Evolutionary conservation across 352 stramenopile genomes (phyloP).

Genomic region (Phytophthora uliginosa): DNA sequence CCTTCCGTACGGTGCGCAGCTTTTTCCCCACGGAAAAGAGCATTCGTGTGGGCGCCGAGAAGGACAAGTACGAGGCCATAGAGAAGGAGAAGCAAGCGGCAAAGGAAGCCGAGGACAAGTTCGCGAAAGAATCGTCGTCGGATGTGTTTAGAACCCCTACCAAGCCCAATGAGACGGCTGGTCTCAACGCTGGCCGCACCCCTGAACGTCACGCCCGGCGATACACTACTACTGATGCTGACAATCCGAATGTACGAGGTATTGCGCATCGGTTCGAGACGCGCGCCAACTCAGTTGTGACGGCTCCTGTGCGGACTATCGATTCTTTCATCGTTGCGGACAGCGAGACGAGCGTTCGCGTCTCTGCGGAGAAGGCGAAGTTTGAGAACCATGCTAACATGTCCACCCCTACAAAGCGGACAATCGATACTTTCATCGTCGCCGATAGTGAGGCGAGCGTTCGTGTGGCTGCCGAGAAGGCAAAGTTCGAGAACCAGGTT

Average conservation of each 20-base stretch:
- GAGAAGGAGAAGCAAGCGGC: constrained; percentile 52
- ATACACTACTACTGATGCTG: constrained; percentile 18
- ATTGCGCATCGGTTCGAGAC: constrained; percentile 80
- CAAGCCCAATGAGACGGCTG: constrained; percentile 11
- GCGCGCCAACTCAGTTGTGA: constrained; percentile 60
- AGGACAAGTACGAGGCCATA: constrained; percentile 63
- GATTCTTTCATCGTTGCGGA: constrained; percentile 44
- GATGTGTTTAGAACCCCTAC: constrained; percentile 20
- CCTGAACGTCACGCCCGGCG: constrained; percentile 22
- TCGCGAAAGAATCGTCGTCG: neutral
- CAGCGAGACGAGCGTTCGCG: constrained; percentile 40
- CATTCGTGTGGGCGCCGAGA: constrained; percentile 56
- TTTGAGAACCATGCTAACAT: constrained; percentile 37
- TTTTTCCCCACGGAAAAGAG: constrained; percentile 67
- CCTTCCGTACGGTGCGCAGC: constrained; percentile 60
- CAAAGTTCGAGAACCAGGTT: constrained; percentile 39
- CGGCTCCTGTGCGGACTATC: constrained; percentile 37
- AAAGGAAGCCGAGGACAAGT: constrained; percentile 38
- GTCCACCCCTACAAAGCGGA: constrained; percentile 30
- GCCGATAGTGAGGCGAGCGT: constrained; percentile 41
- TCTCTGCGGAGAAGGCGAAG: constrained; percentile 43
- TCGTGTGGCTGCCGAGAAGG: constrained; percentile 43
- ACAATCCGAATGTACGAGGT: constrained; percentile 45
- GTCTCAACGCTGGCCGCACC: neutral
- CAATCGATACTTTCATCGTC: constrained; percentile 43